These are phyloP conservation scores for Yarrowia keelungensis DNA, from an alignment of 805 yeast species.

Conservation along the genomic window DNA sequence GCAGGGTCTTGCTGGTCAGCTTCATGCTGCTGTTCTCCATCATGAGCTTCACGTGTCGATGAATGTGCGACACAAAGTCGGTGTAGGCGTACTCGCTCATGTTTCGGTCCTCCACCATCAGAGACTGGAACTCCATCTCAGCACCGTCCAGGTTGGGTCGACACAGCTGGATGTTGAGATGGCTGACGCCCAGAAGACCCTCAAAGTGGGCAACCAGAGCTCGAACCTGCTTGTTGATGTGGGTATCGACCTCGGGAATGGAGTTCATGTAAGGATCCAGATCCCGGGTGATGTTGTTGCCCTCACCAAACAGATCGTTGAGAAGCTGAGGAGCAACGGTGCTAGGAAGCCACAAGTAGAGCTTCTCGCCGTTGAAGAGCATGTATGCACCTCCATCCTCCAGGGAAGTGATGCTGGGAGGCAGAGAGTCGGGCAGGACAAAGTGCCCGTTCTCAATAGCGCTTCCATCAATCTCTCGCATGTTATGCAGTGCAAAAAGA, in stretches of 20 bases:
- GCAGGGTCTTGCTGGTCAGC: constrained; percentile 20
- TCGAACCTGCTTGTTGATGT: constrained; percentile 70
- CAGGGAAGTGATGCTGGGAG: constrained; percentile 54
- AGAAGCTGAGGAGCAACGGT: constrained; percentile 70
- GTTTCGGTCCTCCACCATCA: constrained; percentile 76
- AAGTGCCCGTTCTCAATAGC: constrained; percentile 54
- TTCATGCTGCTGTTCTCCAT: constrained; percentile 42
- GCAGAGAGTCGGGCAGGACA: constrained; percentile 58
- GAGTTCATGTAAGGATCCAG: constrained; percentile 61
- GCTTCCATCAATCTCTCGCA: constrained; percentile 64
- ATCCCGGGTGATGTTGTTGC: constrained; percentile 51
- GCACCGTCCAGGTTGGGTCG: constrained; percentile 70
- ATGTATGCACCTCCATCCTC: constrained; percentile 79
- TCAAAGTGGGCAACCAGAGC: constrained; percentile 65
- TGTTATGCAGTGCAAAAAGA: constrained; percentile 71
- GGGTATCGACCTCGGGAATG: constrained; percentile 74
- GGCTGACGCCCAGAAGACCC: constrained; percentile 51
- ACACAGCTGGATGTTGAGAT: constrained; percentile 63
- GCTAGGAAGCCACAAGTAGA: constrained; percentile 71
- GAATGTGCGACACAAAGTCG: constrained; percentile 73
- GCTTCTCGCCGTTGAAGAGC: constrained; percentile 68
- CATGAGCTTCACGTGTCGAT: constrained; percentile 55
- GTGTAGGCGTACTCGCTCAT: constrained; percentile 63
- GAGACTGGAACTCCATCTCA: constrained; percentile 61
- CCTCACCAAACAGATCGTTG: constrained; percentile 76